phyloP scores from a whole-genome alignment of 805 yeast species.

The Debaryomyces maramus region DNA sequence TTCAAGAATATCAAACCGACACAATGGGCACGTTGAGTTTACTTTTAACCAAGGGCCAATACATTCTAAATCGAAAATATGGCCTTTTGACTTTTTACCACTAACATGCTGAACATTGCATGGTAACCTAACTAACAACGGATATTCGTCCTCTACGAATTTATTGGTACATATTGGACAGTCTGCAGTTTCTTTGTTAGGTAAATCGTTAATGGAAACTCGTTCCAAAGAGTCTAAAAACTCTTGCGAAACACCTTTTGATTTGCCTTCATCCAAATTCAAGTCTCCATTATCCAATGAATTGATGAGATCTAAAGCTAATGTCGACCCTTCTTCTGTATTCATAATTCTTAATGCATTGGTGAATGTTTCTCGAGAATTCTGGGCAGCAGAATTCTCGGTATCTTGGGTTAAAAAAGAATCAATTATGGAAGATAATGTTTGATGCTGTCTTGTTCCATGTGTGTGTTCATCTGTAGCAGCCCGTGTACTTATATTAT shows the following conservation, averaged over 20 bases:
- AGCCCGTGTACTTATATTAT: conserved; percentile 24
- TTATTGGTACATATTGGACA: conserved; percentile 85
- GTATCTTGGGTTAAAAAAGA: conserved; percentile 26
- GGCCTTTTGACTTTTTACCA: conserved; percentile 40
- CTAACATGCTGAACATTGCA: conserved; percentile 47
- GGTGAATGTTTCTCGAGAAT: conserved; percentile 23
- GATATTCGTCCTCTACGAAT: conserved; percentile 71
- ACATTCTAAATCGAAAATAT: conserved; percentile 85
- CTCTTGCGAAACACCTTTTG: conserved; percentile 62
- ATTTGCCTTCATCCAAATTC: conserved; percentile 1
- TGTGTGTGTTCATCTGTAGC: conserved; percentile 7
- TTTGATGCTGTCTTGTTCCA: conserved; percentile 28
- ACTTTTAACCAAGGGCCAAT: conserved; percentile 84
- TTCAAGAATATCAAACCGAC: conserved; percentile 68
- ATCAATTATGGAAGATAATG: conserved; percentile 35
- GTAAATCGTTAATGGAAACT: conserved; percentile 37
- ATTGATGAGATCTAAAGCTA: conserved; percentile 28
- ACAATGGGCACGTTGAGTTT: conserved; percentile 80
- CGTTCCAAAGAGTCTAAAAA: conserved; percentile 79
- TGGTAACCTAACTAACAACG: conserved; percentile 73
- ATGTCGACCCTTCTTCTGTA: conserved; percentile 29
- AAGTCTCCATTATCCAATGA: conserved; percentile 15
- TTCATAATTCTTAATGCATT: conserved; percentile 32
- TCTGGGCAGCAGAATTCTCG: conserved; percentile 1
- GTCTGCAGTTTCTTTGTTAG: conserved; percentile 52